A percentile compares a stretch with the other conserved stretches of the same genome.
Evolutionary conservation across 2,329 filamentous ascomycete genomes (phyloP).

Genomic region (Aspergillus quadricinctus): DNA sequence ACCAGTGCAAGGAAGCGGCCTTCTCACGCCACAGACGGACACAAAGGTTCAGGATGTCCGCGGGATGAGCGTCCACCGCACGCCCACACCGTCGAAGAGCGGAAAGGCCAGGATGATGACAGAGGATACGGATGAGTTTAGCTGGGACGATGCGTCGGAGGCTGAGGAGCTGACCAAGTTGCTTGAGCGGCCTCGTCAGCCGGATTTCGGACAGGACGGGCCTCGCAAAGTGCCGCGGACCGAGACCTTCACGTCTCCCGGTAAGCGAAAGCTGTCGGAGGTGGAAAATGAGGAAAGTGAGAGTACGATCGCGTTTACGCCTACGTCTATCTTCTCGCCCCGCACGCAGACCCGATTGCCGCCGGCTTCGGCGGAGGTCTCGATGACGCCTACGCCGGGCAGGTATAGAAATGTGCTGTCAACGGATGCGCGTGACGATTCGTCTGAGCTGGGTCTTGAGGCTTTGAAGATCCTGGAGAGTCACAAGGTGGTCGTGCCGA

Average conservation of each 20-base stretch:
- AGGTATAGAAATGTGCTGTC: conserved; percentile 27
- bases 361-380: conserved; percentile 26
- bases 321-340: conserved; percentile 11
- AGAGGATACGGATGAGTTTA: conserved; percentile 33
- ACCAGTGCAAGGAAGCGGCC: conserved; percentile 13
- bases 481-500: conserved; percentile 30
- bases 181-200: conserved; percentile 20
- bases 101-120: conserved; percentile 28
- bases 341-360: conserved; percentile 4
- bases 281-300: conserved; percentile 10
- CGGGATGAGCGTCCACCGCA: not conserved
- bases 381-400: conserved; percentile 30
- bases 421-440: conserved; percentile 14
- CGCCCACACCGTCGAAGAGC: conserved; percentile 19
- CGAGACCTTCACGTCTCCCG: conserved; percentile 27
- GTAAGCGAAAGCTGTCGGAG: conserved; percentile 34
- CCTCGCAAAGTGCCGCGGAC: conserved; percentile 36
- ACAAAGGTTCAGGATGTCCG: not conserved
- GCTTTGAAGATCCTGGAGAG: conserved; percentile 32
- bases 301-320: not conserved
- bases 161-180: conserved; percentile 25
- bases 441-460: conserved; percentile 17
- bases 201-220: conserved; percentile 29
- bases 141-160: conserved; percentile 35
- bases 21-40: conserved; percentile 34